Base-by-base conservation (phyloP, 2,329 filamentous ascomycete genomes). In the Sporothrix inflata region DNA sequence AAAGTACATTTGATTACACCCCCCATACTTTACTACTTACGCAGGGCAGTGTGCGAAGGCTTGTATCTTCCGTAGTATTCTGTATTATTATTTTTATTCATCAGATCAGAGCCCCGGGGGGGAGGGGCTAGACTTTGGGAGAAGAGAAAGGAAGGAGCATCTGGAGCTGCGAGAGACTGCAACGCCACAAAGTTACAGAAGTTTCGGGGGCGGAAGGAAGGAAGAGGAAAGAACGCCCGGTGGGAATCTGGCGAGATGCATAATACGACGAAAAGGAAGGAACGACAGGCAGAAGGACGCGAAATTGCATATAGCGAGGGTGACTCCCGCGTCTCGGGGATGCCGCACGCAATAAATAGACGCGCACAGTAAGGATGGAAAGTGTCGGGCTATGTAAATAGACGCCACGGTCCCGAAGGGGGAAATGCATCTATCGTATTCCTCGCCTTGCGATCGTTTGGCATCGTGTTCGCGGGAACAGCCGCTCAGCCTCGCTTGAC, bases 401-500 rank as follows among this genome's bases (percentile, higher is more conserved):
- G 60, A 27, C 14, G 55, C 19, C 12, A 45, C 16, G 55, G 34
- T 38, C 40, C 24, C n/a, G 8, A 49, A 47, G 60, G 30, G 16
- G 24, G 24, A 66, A n/a, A 66, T n/a, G 24, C 14, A 49, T 49
- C 45, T 12, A 11, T 21, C 63, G 63, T 45, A 66, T 66, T 66
- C 14, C 42, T 66, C 42, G 63, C 63, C 6, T 66, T 66, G 24
- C 24, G 24, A 14, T 34, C 63, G 42, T 34, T 49, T 27, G 7
- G 24, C 24, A n/a, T 66, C 21, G 24, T 49, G 24, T 6, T 21
- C 4, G 21, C 60, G 60, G 60, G 16, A 66, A 49, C 42, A 49
- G 45, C 42, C 63, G 42, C 42, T 47, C 63, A 49, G 63, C 63
- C 42, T 49, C 63, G 40, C 40, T 21, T 2, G 19, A 42, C 21